These are phyloP conservation scores for Salicornia ramosissima DNA, from an alignment of 148 eudicot genomes.

Conservation along the genomic window DNA sequence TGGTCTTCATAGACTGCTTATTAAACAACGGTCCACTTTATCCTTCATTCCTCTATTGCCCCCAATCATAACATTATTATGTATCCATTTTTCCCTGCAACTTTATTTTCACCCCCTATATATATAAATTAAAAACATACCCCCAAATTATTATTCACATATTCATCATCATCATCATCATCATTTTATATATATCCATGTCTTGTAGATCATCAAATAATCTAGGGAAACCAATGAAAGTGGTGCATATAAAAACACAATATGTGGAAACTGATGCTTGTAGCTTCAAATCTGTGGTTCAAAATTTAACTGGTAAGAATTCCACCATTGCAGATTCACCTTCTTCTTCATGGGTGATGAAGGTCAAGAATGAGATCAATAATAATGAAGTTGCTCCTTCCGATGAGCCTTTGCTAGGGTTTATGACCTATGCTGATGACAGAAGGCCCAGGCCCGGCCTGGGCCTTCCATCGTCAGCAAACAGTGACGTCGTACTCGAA, in stretches of 20 bases:
- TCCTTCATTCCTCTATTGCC: background rate
- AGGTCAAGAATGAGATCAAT: slow-evolving; percentile 1
- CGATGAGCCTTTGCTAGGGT: background rate
- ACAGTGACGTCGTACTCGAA: background rate
- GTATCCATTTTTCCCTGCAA: background rate
- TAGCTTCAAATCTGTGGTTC: slow-evolving; percentile 80
- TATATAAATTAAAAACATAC: slow-evolving; percentile 8
- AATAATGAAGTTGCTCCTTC: background rate
- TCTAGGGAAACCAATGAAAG: slow-evolving; percentile 39
- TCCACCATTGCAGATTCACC: slow-evolving; percentile 21
- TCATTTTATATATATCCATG: slow-evolving; percentile 1
- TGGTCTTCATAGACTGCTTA: slow-evolving; percentile 31
- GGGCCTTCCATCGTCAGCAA: too few relatives aligned
- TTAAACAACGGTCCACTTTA: slow-evolving; percentile 10
- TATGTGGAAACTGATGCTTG: slow-evolving; percentile 65
- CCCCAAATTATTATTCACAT: background rate
- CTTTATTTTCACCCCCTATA: background rate
- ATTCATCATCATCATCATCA: background rate
- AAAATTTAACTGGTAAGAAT: slow-evolving; percentile 70
- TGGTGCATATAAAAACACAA: slow-evolving; percentile 62
- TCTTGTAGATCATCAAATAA: slow-evolving; percentile 17
- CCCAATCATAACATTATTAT: too few relatives aligned
- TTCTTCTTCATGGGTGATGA: background rate
- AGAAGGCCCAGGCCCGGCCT: too few relatives aligned
- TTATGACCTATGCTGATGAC: background rate